A percentile compares a stretch with the other conserved stretches of the same genome.
phyloP scores from a whole-genome alignment of 1,284 basidiomycete species.

The Kalmanozyma brasiliensis region DNA sequence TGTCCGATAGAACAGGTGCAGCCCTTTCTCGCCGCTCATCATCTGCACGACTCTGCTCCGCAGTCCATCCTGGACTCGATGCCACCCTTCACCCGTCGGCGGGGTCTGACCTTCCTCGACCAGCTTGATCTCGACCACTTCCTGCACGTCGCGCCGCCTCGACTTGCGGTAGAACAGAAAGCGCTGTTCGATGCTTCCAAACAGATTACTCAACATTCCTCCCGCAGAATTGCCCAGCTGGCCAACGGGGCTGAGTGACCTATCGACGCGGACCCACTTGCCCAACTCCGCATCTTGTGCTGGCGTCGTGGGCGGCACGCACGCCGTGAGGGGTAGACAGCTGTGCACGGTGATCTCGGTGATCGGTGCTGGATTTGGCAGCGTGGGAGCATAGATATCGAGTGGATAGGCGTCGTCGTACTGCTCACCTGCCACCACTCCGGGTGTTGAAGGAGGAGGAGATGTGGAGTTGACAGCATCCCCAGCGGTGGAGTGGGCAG shows the following conservation, averaged over 20 bases:
- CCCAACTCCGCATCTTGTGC: conserved; percentile 82
- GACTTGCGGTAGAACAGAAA: conserved; percentile 61
- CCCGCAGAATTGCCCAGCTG: conserved; percentile 26
- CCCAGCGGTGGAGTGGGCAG: too few species aligned
- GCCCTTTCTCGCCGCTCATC: conserved; percentile 22
- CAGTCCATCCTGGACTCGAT: conserved; percentile 44
- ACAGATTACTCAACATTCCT: conserved; percentile 30
- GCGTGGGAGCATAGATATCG: conserved; percentile 54
- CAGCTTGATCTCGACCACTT: conserved; percentile 53
- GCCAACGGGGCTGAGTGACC: conserved; percentile 77
- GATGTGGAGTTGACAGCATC: neutral
- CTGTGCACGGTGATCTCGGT: conserved; percentile 80
- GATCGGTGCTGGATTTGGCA: conserved; percentile 57
- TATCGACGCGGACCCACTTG: conserved; percentile 85
- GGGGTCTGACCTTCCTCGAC: conserved; percentile 39
- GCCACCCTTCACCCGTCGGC: conserved; percentile 51
- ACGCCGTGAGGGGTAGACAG: conserved; percentile 77
- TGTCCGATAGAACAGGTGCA: conserved; percentile 55
- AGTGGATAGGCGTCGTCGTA: conserved; percentile 50
- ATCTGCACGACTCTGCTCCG: conserved; percentile 31
- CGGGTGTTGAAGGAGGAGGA: neutral
- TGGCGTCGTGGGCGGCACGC: conserved; percentile 76
- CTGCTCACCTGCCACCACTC: neutral
- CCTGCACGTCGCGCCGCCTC: conserved; percentile 30
- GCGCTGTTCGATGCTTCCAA: conserved; percentile 45